phyloP scores from a whole-genome alignment of 2,329 filamentous ascomycete species.

The Apiospora saccharicola region DNA sequence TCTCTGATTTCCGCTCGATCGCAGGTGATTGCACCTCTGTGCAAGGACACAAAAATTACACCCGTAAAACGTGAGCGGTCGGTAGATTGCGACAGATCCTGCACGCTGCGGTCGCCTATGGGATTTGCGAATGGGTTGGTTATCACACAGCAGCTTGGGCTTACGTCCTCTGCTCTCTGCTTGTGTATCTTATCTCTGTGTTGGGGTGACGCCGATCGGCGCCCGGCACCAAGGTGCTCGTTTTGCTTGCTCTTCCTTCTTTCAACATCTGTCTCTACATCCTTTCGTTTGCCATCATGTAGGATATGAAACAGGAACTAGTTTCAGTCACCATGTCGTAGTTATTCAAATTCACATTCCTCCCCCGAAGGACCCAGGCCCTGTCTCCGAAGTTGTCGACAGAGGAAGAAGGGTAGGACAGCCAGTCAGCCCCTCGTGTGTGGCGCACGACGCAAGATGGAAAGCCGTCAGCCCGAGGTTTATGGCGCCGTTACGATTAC shows the following conservation, averaged over 20 bases:
- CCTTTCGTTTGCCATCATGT: background rate
- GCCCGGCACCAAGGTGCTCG: background rate
- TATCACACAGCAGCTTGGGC: background rate
- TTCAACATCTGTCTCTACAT: background rate
- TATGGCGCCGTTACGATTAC: slow-evolving; percentile 5
- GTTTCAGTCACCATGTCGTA: background rate
- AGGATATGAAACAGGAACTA: too few relatives aligned
- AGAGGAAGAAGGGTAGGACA: background rate
- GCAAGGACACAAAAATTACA: background rate
- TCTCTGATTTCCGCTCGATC: background rate
- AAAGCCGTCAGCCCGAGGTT: slow-evolving; percentile 8
- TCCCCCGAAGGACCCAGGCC: background rate
- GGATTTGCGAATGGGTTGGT: background rate
- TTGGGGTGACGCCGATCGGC: background rate
- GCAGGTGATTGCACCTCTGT: background rate
- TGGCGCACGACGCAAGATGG: background rate
- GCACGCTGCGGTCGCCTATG: background rate
- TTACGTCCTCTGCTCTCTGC: background rate
- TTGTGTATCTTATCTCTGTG: background rate
- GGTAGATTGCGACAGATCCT: background rate
- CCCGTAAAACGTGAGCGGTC: background rate
- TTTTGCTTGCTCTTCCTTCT: background rate
- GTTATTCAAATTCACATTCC: background rate
- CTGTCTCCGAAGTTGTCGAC: background rate
- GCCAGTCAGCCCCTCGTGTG: background rate